A percentile compares a stretch with the other conserved stretches of the same genome.
Conservation (phyloP, 441 rosid genomes). For the Adansonia madagascariensis region DNA sequence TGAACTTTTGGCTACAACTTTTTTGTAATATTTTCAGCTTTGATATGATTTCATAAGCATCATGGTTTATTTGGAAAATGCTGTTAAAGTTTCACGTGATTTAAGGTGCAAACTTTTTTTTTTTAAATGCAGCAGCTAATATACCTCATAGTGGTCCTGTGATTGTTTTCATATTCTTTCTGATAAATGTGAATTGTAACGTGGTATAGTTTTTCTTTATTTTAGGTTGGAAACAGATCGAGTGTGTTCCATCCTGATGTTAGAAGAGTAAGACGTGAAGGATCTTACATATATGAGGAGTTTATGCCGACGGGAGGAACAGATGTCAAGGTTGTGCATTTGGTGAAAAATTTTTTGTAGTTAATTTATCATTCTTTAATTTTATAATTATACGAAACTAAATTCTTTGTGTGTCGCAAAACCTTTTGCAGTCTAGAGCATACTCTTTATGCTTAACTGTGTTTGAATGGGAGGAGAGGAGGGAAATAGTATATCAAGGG, state of each 20-base stretch:
- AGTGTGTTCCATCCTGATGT: conserved; percentile 99
- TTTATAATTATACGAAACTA: not conserved
- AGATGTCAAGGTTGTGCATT: conserved; percentile 84
- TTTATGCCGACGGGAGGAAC: conserved; percentile 99
- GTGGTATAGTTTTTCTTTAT: not conserved
- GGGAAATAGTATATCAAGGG: conserved; percentile 11
- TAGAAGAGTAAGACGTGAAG: conserved; percentile 97
- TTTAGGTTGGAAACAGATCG: conserved; percentile 91
- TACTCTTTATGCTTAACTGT: not conserved
- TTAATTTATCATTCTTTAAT: conserved; percentile 3
- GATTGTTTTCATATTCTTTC: not conserved
- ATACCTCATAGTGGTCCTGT: not conserved
- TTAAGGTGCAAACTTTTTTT: not conserved
- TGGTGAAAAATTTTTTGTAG: not conserved
- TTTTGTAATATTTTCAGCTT: not conserved
- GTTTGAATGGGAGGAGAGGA: conserved; percentile 3
- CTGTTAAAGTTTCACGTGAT: not conserved
- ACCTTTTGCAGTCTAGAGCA: not conserved
- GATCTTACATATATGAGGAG: conserved; percentile 99
- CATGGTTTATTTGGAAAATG: conserved; percentile 3
- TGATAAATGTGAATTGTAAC: conserved; percentile 18
- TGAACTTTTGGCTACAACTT: not conserved
- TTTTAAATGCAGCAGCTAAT: not conserved
- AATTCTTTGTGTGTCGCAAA: not conserved
- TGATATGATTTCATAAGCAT: conserved; percentile 5